A percentile compares a stretch with the other conserved stretches of the same genome.
phyloP scores from a whole-genome alignment of 148 eudicot genomes.

The Rhododendron mucronatum region DNA sequence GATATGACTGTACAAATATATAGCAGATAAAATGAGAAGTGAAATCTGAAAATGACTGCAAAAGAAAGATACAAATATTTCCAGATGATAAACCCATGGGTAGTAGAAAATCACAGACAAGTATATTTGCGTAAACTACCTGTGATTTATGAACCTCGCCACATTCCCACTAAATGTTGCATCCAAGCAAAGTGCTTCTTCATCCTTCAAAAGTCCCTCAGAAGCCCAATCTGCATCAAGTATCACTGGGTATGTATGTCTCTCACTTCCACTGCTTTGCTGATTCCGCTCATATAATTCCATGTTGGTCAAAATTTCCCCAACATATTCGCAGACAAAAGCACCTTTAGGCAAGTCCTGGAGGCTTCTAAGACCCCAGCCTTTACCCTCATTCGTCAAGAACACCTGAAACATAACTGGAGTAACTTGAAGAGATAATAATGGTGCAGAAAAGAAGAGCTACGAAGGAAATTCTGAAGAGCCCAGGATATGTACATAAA shows the following conservation, averaged over 20 bases:
- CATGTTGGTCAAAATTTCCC: slow-evolving; percentile 56
- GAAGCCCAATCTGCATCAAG: slow-evolving; percentile 77
- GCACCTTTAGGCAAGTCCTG: slow-evolving; percentile 58
- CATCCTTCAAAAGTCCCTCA: slow-evolving; percentile 59
- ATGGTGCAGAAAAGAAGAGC: not conserved
- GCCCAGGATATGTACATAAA: not conserved
- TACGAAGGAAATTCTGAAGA: not conserved
- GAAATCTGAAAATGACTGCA: not conserved
- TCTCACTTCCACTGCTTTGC: slow-evolving; percentile 31
- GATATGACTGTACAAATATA: not conserved
- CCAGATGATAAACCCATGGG: not conserved
- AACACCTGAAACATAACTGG: slow-evolving; percentile 36
- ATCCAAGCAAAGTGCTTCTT: slow-evolving; percentile 66
- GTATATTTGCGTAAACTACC: slow-evolving; percentile 21
- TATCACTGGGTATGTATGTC: slow-evolving; percentile 59
- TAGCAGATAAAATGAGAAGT: not conserved
- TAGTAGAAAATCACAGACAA: not conserved
- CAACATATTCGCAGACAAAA: slow-evolving; percentile 61
- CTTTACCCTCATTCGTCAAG: slow-evolving; percentile 48
- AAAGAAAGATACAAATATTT: not conserved
- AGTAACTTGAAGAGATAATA: not conserved
- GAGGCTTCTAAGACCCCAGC: slow-evolving; percentile 57
- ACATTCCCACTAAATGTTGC: slow-evolving; percentile 62
- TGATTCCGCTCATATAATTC: slow-evolving; percentile 49
- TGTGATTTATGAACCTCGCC: slow-evolving; percentile 65